Base-by-base conservation (phyloP, 2,329 filamentous ascomycete species). In the Capronia americana region DNA sequence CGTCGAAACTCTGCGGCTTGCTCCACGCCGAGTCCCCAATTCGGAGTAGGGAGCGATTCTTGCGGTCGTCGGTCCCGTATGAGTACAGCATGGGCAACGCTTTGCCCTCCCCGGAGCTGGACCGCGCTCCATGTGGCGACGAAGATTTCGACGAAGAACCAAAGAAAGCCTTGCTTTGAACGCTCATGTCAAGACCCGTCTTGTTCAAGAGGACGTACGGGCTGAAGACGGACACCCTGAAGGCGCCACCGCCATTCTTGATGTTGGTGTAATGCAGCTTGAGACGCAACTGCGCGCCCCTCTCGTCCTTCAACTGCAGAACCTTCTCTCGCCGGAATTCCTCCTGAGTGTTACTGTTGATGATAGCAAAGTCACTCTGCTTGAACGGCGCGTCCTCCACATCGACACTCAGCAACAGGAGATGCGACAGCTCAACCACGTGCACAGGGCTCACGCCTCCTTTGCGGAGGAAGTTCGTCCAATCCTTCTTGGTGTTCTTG, bases 401-500 rank as follows among this genome's bases (percentile, higher is more conserved):
- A 74, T 98, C 93, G 69, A 99, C 87, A 74, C 94, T 98, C 73
- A 99, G 86, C 32, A 99, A 84, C 2, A 99, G 84, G 8, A 99
- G 84, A 78, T 98, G 96, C 0, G 94, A 97, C 23, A 99, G 84
- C 79, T 99, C 94, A 20, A 98, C 94, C 10, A 98, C 93, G 76
- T 99, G 95, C 0, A 99, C 93, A 0, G 96, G 96, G 76, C 95
- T 99, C 64, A 98, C 90, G 14, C 96, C 96, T 28, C 96, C 95
- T 78, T 97, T 98, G 64, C 95, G 88, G 55, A 99, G 82, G 80
- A 99, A 99, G 77, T 99, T 99, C 4, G 92, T 96, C 95, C 95
- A 99, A 77, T 99, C 95, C 77, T 96, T 97, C 83, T 94, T 96
- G 0, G 93, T 97, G 77, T 97, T 96, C 81, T 96, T 97, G 82